Conservation (phyloP, 106 monocot species). For the Dioscorea zingiberensis region DNA sequence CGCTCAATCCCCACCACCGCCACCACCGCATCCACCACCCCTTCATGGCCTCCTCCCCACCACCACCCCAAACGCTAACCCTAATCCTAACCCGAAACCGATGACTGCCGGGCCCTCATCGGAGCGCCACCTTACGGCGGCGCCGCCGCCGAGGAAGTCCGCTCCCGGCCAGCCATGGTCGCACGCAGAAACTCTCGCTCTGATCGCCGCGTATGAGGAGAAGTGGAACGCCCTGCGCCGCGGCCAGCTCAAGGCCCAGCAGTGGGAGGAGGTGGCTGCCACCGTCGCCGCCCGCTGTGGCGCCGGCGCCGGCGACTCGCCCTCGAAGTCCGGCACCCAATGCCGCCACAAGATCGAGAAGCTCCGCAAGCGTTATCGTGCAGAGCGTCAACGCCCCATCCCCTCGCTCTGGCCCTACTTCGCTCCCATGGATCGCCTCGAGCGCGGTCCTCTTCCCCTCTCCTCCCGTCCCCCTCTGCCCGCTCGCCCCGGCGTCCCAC, state of each 20-base stretch:
- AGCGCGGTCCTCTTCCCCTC: slow-evolving; percentile 7
- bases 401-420: slow-evolving; percentile 16
- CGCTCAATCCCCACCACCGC: background rate
- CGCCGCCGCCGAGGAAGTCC: background rate
- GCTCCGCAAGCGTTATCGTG: slow-evolving; percentile 11
- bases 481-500: background rate
- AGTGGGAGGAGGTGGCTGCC: slow-evolving; percentile 7
- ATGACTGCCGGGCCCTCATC: background rate
- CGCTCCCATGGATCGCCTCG: slow-evolving; percentile 14
- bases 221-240: background rate
- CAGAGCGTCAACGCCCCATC: slow-evolving; percentile 4
- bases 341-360: slow-evolving; percentile 16
- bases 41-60: background rate
- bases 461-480: slow-evolving; percentile 1
- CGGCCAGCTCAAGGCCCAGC: slow-evolving; percentile 1
- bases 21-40: background rate
- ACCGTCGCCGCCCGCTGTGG: slow-evolving; percentile 2
- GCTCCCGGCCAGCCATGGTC: background rate
- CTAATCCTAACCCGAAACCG: background rate
- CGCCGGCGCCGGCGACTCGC: background rate
- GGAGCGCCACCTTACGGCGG: too few species aligned
- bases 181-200: background rate
- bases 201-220: slow-evolving; percentile 3
- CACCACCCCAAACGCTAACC: background rate
- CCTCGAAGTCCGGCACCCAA: slow-evolving; percentile 8